Conservation (phyloP, 2,329 filamentous ascomycete genomes). For the Dactylellina parvicollis region DNA sequence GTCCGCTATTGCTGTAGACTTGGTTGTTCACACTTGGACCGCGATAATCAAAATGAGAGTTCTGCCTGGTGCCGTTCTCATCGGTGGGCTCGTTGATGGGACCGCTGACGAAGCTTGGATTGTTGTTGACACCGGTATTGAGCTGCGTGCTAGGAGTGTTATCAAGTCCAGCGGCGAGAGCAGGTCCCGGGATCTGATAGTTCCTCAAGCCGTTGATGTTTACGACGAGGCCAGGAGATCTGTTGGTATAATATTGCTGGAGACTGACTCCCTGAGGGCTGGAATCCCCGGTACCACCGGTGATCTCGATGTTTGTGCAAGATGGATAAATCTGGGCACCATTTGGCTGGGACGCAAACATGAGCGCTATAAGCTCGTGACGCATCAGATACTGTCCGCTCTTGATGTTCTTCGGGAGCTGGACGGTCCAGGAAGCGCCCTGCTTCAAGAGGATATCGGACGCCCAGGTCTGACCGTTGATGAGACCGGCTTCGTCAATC, state of each 20-base stretch:
- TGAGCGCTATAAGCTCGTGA: slow-evolving; percentile 67
- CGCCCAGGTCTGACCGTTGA: slow-evolving; percentile 61
- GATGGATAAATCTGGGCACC: slow-evolving; percentile 67
- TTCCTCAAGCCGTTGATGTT: slow-evolving; percentile 53
- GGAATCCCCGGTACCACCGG: slow-evolving; percentile 60
- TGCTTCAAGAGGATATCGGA: slow-evolving; percentile 64
- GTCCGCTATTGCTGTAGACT: not conserved
- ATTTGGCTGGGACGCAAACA: slow-evolving; percentile 62
- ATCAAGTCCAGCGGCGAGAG: not conserved
- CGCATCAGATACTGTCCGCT: slow-evolving; percentile 65
- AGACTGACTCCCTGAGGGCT: slow-evolving; percentile 58
- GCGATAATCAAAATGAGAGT: slow-evolving; percentile 14
- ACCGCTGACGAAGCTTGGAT: not conserved
- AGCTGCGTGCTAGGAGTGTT: slow-evolving; percentile 2
- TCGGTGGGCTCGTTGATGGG: slow-evolving; percentile 19
- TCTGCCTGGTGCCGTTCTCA: slow-evolving; percentile 3
- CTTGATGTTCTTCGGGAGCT: slow-evolving; percentile 60
- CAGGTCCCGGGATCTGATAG: slow-evolving; percentile 55
- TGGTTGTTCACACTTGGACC: not conserved
- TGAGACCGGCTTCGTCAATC: slow-evolving; percentile 61
- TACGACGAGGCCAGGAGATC: slow-evolving; percentile 57
- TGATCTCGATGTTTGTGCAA: slow-evolving; percentile 66
- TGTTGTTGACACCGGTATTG: slow-evolving; percentile 19
- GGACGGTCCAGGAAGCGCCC: slow-evolving; percentile 65
- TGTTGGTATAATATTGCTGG: slow-evolving; percentile 60